Evolutionary conservation across 176 grass and related monocot genomes (phyloP).

Genomic region (Saccharum spontaneum): DNA sequence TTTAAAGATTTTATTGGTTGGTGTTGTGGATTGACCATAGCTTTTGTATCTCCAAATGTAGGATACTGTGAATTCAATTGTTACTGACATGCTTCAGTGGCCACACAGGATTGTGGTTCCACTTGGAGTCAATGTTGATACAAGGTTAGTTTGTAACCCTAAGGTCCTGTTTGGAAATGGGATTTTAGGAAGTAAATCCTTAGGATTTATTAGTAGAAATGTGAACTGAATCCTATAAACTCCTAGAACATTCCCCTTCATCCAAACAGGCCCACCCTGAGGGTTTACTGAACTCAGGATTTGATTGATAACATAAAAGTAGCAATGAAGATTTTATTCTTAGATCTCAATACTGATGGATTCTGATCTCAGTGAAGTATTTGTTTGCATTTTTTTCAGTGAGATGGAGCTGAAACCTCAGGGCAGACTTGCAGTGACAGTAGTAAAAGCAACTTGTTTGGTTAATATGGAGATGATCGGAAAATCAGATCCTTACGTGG

Average conservation of each 20-base stretch:
- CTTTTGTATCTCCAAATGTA: slow-evolving; percentile 33
- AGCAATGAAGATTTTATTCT: not conserved
- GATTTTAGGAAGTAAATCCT: not conserved
- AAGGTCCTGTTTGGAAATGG: too few relatives aligned
- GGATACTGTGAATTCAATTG: slow-evolving; percentile 87
- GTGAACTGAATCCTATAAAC: not conserved
- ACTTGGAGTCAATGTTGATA: slow-evolving; percentile 75
- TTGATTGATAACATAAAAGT: not conserved
- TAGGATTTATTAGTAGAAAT: not conserved
- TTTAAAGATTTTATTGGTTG: not conserved
- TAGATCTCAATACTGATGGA: not conserved
- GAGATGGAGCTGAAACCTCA: slow-evolving; percentile 91
- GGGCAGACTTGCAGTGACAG: slow-evolving; percentile 67
- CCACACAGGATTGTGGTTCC: slow-evolving; percentile 90
- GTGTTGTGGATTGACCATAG: slow-evolving; percentile 12
- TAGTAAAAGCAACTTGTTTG: slow-evolving; percentile 69
- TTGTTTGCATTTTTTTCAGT: slow-evolving; percentile 32
- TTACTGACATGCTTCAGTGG: slow-evolving; percentile 94
- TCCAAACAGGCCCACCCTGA: not conserved
- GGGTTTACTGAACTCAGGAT: not conserved
- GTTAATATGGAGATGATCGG: slow-evolving; percentile 77
- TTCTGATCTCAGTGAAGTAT: not conserved
- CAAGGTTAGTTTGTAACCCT: slow-evolving; percentile 47
- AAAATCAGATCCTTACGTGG: slow-evolving; percentile 96
- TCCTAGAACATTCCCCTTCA: not conserved